Evolutionary conservation across 2,329 filamentous ascomycete genomes (phyloP).

Genomic region (Fusarium sp.): DNA sequence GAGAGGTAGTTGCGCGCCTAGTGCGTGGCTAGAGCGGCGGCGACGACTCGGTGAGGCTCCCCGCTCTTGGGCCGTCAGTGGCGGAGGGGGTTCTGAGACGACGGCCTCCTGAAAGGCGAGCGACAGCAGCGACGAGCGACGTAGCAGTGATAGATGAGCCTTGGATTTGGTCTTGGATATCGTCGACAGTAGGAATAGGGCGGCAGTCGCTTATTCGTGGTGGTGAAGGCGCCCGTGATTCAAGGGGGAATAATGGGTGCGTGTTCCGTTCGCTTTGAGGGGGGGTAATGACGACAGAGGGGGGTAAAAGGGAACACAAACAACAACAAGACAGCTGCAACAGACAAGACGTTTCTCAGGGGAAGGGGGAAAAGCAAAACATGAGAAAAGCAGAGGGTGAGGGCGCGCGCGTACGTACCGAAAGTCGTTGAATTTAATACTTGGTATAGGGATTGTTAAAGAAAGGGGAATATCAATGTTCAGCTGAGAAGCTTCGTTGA

Average conservation of each 20-base stretch:
- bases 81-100: slow-evolving; percentile 48
- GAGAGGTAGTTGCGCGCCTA: slow-evolving; percentile 48
- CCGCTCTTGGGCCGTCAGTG: slow-evolving; percentile 50
- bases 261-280: slow-evolving; percentile 47
- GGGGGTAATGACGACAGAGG: slow-evolving; percentile 61
- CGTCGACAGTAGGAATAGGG: slow-evolving; percentile 30
- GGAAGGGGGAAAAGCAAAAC: slow-evolving; percentile 8
- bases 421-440: slow-evolving; percentile 34
- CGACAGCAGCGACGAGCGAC: slow-evolving; percentile 27
- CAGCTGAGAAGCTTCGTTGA: slow-evolving; percentile 38
- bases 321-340: slow-evolving; percentile 21
- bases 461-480: slow-evolving; percentile 42
- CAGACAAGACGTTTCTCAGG: slow-evolving; percentile 13
- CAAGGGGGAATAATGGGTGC: slow-evolving; percentile 41
- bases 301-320: slow-evolving; percentile 50
- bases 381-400: slow-evolving; percentile 20
- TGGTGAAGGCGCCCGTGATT: slow-evolving; percentile 33
- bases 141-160: slow-evolving; percentile 7
- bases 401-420: slow-evolving; percentile 43
- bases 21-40: slow-evolving; percentile 46
- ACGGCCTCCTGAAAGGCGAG: slow-evolving; percentile 35
- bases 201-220: slow-evolving; percentile 29
- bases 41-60: slow-evolving; percentile 52
- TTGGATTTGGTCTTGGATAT: slow-evolving; percentile 24
- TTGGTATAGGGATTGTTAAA: slow-evolving; percentile 34